phyloP scores from a whole-genome alignment of 1,284 basidiomycete genomes.

The Apiotrichum montevideense region DNA sequence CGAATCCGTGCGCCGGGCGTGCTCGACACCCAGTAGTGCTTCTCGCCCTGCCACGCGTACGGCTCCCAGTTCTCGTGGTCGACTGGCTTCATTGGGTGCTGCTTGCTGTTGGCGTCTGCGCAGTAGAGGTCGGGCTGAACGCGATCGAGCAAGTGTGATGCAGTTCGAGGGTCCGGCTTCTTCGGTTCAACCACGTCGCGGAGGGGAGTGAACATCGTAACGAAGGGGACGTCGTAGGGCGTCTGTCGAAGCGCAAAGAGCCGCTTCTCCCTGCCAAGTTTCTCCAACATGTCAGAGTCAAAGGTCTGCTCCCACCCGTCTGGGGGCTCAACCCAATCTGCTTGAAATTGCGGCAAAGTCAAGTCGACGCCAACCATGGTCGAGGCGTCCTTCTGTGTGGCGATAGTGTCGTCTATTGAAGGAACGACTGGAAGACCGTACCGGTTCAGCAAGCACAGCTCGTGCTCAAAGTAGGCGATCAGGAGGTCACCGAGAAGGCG shows the following conservation, averaged over 20 bases:
- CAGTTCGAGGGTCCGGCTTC: constrained; percentile 24
- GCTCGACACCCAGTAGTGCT: constrained; percentile 43
- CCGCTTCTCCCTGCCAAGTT: constrained; percentile 26
- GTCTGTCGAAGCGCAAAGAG: constrained; percentile 34
- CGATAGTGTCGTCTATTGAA: constrained; percentile 24
- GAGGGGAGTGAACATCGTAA: constrained; percentile 37
- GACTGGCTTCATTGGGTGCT: constrained; percentile 39
- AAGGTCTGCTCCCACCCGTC: constrained; percentile 40
- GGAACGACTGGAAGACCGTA: constrained; percentile 35
- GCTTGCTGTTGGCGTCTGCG: constrained; percentile 43
- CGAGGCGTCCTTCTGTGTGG: constrained; percentile 24
- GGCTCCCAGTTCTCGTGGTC: constrained; percentile 36
- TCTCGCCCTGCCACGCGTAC: constrained; percentile 45
- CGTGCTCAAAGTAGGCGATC: constrained; percentile 43
- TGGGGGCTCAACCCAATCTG: constrained; percentile 20
- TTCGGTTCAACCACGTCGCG: constrained; percentile 35
- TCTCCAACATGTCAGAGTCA: constrained; percentile 22
- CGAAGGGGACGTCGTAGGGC: constrained; percentile 35
- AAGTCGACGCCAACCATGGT: constrained; percentile 29
- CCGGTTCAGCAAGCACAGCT: constrained; percentile 40
- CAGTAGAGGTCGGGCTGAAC: constrained; percentile 43
- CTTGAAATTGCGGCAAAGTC: neutral
- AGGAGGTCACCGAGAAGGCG: constrained; percentile 44
- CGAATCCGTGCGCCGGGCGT: constrained; percentile 39
- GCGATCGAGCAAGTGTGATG: constrained; percentile 28